Conservation (phyloP, 202 grass and related monocot species). For the Bolboschoenoplectus hybrid region DNA sequence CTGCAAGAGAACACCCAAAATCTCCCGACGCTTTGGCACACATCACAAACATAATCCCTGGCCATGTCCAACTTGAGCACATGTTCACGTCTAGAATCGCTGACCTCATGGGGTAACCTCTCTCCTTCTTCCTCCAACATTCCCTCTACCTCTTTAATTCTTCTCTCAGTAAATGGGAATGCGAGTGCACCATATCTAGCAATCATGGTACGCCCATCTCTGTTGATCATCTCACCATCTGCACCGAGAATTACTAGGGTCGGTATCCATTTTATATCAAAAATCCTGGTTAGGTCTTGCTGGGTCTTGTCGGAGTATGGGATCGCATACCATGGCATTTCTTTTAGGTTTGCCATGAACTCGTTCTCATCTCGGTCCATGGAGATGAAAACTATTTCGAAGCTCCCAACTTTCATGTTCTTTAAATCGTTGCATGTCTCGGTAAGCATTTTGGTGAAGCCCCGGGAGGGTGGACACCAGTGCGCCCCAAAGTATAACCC, state of each 20-base stretch:
- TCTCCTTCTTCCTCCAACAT: slow-evolving; percentile 40
- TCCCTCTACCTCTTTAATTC: slow-evolving; percentile 45
- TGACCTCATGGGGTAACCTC: slow-evolving; percentile 38
- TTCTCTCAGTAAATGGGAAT: slow-evolving; percentile 58
- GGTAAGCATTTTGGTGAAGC: slow-evolving; percentile 44
- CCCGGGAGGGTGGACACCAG: slow-evolving; percentile 55
- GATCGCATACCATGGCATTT: slow-evolving; percentile 57
- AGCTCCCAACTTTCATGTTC: slow-evolving; percentile 35
- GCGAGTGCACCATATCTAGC: slow-evolving; percentile 43
- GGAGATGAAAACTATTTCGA: slow-evolving; percentile 60
- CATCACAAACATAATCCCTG: slow-evolving; percentile 56
- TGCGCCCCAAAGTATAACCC: slow-evolving; percentile 55
- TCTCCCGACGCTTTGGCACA: slow-evolving; percentile 39
- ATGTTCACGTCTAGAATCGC: slow-evolving; percentile 44
- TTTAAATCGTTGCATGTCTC: slow-evolving; percentile 48
- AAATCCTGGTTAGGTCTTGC: slow-evolving; percentile 49
- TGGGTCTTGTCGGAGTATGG: slow-evolving; percentile 45
- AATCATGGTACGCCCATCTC: slow-evolving; percentile 40
- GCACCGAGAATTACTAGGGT: slow-evolving; percentile 46
- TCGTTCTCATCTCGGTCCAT: slow-evolving; percentile 46
- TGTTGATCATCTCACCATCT: slow-evolving; percentile 48
- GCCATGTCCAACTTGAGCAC: slow-evolving; percentile 52
- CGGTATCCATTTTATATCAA: slow-evolving; percentile 52
- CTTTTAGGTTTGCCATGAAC: slow-evolving; percentile 44
- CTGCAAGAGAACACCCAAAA: slow-evolving; percentile 58